Conservation (phyloP, 1,139 yeast genomes). For the Magnusiomyces ingens region DNA sequence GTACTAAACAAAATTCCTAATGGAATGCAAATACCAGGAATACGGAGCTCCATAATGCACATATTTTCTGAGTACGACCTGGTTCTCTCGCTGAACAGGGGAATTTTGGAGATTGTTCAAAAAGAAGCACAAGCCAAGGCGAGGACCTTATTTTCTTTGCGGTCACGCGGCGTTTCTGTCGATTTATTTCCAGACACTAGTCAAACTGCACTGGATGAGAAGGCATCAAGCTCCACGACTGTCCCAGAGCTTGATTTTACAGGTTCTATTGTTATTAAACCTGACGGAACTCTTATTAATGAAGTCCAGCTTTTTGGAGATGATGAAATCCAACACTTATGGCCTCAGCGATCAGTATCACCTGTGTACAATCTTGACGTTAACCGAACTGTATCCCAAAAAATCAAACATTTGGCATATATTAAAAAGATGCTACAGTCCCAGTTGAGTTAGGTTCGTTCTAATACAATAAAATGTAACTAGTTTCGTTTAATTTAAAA, state of each 20-base stretch:
- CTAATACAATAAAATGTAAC: neutral
- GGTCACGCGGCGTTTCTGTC: constrained; percentile 42
- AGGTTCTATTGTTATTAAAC: constrained; percentile 18
- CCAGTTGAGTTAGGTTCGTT: too few relatives aligned
- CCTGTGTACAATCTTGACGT: constrained; percentile 21
- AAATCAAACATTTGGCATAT: constrained; percentile 33
- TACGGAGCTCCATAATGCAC: constrained; percentile 53
- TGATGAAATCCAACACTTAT: constrained; percentile 16
- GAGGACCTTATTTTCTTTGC: constrained; percentile 32
- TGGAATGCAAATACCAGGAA: constrained; percentile 55
- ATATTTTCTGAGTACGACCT: constrained; percentile 63
- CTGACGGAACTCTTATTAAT: constrained; percentile 22
- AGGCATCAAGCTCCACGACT: constrained; percentile 18
- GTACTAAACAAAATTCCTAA: constrained; percentile 61
- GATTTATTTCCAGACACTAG: constrained; percentile 23
- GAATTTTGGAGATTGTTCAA: constrained; percentile 56
- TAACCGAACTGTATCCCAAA: constrained; percentile 26
- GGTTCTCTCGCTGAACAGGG: constrained; percentile 49
- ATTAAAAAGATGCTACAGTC: constrained; percentile 18
- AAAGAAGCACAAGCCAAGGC: constrained; percentile 49
- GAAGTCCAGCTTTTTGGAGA: constrained; percentile 31
- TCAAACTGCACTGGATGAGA: constrained; percentile 17
- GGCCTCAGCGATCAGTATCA: constrained; percentile 7
- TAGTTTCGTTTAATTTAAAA: neutral
- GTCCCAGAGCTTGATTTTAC: constrained; percentile 17